Evolutionary conservation across 441 rosid species (phyloP).

Genomic region (Cnidoscolus chayamansa): DNA sequence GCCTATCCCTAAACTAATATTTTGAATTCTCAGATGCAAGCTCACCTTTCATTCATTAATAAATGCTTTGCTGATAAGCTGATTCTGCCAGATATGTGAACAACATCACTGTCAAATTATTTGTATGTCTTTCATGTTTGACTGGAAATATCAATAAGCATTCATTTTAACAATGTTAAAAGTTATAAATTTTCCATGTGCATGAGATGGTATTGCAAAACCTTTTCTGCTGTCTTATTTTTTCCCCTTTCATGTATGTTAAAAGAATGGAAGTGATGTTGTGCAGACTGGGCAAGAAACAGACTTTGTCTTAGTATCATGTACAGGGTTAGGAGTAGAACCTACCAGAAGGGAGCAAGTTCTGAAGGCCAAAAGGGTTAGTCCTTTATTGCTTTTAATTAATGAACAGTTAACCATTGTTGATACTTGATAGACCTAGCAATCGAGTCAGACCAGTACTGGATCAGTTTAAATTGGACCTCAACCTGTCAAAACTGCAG

Average conservation of each 20-base stretch:
- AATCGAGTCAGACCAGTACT: too few species aligned
- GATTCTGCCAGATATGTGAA: neutral
- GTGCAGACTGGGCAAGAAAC: conserved; percentile 97
- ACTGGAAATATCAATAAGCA: neutral
- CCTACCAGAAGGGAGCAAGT: conserved; percentile 91
- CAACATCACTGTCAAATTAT: neutral
- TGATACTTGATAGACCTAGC: too few species aligned
- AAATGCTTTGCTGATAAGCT: neutral
- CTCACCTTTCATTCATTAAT: neutral
- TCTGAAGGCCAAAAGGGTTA: conserved; percentile 87
- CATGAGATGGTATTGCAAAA: neutral
- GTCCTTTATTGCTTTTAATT: conserved; percentile 19
- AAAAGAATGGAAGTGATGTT: conserved; percentile 9
- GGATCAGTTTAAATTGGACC: too few species aligned
- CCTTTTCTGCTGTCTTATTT: neutral
- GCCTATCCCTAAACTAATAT: neutral
- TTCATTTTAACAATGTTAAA: too few species aligned
- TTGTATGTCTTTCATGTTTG: neutral
- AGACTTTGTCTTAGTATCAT: conserved; percentile 80
- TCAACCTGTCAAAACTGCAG: too few species aligned
- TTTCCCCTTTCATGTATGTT: neutral
- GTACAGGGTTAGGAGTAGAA: conserved; percentile 89
- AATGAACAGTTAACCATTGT: neutral
- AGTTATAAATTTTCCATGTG: neutral
- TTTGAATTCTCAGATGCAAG: too few species aligned